A percentile compares a stretch with the other conserved stretches of the same genome.
phyloP scores from a whole-genome alignment of 257 asterid genomes.

The Agastache rugosa region DNA sequence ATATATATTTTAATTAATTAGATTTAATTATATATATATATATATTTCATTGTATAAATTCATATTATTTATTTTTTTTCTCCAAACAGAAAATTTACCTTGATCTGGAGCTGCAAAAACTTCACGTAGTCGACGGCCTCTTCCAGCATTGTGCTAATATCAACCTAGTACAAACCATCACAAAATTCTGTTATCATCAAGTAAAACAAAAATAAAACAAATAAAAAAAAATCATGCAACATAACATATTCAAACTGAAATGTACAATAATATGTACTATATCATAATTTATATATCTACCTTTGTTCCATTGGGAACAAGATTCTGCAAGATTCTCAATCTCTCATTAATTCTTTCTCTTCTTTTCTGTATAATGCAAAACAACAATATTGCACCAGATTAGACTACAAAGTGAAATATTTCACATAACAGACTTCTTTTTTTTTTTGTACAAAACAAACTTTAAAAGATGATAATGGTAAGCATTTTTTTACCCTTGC shows the following conservation, averaged over 20 bases:
- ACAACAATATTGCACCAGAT: constrained; percentile 4
- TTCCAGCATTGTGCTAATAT: constrained; percentile 97
- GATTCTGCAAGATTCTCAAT: constrained; percentile 81
- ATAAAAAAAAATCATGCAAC: no score
- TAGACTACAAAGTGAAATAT: background rate
- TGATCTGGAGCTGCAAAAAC: constrained; percentile 87
- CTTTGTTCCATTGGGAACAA: constrained; percentile 92
- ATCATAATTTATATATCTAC: constrained; percentile 45
- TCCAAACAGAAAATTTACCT: constrained; percentile 48
- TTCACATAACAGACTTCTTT: no score
- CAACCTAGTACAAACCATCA: constrained; percentile 51
- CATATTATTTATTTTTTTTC: no score
- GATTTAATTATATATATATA: no score
- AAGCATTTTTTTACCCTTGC: constrained; percentile 64
- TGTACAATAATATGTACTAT: background rate
- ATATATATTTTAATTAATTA: background rate
- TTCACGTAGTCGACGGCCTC: constrained; percentile 92
- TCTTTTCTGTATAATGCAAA: constrained; percentile 60
- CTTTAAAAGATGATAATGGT: background rate
- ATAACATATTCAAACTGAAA: background rate
- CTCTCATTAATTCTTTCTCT: constrained; percentile 90
- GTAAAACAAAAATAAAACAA: background rate
- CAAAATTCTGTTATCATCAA: background rate
- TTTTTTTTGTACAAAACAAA: background rate
- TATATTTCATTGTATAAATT: no score